Evolutionary conservation across 1,284 basidiomycete species (phyloP), one percentile per base, ranked within the genome.

Genomic region (Marasmius tenuissimus): DNA sequence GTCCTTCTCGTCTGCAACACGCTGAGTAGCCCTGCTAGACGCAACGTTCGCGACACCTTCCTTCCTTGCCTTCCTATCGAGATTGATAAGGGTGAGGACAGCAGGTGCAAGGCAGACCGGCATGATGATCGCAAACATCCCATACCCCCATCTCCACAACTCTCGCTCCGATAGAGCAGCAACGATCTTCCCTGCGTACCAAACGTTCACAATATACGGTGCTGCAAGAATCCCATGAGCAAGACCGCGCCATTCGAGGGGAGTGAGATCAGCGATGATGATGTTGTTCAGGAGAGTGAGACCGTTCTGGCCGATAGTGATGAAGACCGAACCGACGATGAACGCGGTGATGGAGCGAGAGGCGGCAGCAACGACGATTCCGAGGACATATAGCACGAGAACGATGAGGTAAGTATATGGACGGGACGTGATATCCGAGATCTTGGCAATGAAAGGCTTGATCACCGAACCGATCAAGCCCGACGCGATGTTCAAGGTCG

Each of bases 91-190:
- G 7, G 57, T 58, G 27, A 62, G 37, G 37, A 66, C 59, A 35
- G 65, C 65, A 50, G 63, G 63, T n/a, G 50, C 63, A 4, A 71
- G 59, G 16, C 65, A 67, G 39, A 67, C 65, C 37, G 63, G 63
- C 59, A 66, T 62, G 56, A 66, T 61, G 18, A 71, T 60, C 8
- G 68, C 68, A 57, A 70, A 71, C 62, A 71, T 71, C 38, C 69
- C 69, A 57, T 71, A 71, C 18, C 70, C 70, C 68, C 69, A 71
- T 63, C 70, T 64, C 70, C 70, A 71, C 51, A 65, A 49, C 18
- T 62, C 63, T 2, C 59, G 59, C 5, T 54, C 53, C 18, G 52
- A 58, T 18, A 66, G 52, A 38, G 62, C 65, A 3, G 42, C 45
- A 3, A 65, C 63, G 47, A 67, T 65, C 38, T 63, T 50, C 11